A percentile compares a stretch with the other conserved stretches of the same genome.
phyloP scores from a whole-genome alignment of 2,329 filamentous ascomycete genomes.

The Diaporthe nobilis region DNA sequence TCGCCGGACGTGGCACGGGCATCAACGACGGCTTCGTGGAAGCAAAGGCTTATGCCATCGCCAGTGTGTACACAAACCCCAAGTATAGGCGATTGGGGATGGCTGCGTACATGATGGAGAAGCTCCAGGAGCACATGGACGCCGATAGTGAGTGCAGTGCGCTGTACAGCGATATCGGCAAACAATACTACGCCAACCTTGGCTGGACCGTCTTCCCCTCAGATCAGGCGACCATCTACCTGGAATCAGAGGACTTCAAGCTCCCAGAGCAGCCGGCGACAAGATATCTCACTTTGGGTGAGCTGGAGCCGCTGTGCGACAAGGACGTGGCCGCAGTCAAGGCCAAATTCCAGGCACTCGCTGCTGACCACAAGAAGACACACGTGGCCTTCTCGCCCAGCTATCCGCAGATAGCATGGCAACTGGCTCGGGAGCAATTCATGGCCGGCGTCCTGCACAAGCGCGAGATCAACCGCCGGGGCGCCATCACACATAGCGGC shows the following conservation, averaged over 20 bases:
- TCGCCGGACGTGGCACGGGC: constrained; percentile 45
- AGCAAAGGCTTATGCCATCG: constrained; percentile 51
- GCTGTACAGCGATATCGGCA: constrained; percentile 53
- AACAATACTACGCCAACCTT: constrained; percentile 51
- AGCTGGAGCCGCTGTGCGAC: constrained; percentile 48
- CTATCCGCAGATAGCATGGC: constrained; percentile 50
- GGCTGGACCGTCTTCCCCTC: constrained; percentile 53
- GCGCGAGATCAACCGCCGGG: constrained; percentile 40
- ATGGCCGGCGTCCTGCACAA: constrained; percentile 46
- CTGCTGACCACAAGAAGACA: constrained; percentile 47
- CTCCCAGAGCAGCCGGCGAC: constrained; percentile 44
- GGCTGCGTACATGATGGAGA: constrained; percentile 52
- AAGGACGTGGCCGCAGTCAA: constrained; percentile 47
- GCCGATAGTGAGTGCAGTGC: constrained; percentile 51
- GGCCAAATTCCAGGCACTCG: constrained; percentile 44
- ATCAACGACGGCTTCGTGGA: constrained; percentile 45
- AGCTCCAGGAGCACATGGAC: constrained; percentile 53
- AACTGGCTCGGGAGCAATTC: constrained; percentile 50
- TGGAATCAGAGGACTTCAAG: constrained; percentile 44
- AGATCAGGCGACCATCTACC: constrained; percentile 51
- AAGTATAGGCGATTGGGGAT: constrained; percentile 52
- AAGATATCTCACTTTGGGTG: constrained; percentile 45
- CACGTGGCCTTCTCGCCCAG: constrained; percentile 53
- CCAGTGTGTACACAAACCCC: constrained; percentile 54
- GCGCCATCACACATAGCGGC: constrained; percentile 47